Conservation (phyloP, 2,329 filamentous ascomycete species). For the Ophiocordyceps camponoti-floridani region DNA sequence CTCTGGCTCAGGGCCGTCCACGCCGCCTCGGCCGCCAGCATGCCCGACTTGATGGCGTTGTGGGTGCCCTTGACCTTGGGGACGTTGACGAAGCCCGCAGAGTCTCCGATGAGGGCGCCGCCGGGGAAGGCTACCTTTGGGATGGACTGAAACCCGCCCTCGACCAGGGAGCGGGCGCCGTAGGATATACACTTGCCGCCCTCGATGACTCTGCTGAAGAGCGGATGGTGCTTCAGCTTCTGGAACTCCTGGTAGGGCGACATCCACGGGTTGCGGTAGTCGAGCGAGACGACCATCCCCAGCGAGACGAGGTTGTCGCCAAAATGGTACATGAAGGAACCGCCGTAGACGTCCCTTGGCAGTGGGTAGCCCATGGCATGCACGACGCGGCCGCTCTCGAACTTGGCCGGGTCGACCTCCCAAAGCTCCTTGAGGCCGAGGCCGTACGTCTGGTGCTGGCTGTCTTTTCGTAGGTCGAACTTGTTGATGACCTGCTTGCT, state of each 20-base stretch:
- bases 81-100: conserved; percentile 90
- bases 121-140: conserved; percentile 94
- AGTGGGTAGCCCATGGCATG: conserved; percentile 92
- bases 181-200: conserved; percentile 97
- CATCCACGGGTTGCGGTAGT: conserved; percentile 93
- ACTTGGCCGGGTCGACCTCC: conserved; percentile 89
- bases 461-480: conserved; percentile 75
- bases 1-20: conserved; percentile 50
- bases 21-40: conserved; percentile 85
- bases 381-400: conserved; percentile 65
- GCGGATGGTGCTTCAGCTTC: conserved; percentile 94
- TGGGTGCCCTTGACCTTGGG: conserved; percentile 98
- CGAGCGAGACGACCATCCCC: conserved; percentile 79
- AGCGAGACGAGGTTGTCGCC: conserved; percentile 90
- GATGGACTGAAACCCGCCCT: conserved; percentile 95
- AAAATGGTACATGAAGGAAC: conserved; percentile 99
- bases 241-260: conserved; percentile 95
- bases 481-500: conserved; percentile 92
- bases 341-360: conserved; percentile 77
- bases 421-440: conserved; percentile 93
- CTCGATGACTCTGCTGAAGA: conserved; percentile 73
- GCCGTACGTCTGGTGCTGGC: conserved; percentile 88
- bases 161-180: conserved; percentile 75
- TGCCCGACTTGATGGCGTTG: conserved; percentile 93
- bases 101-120: conserved; percentile 87